A percentile compares a stretch with the other conserved stretches of the same genome.
These are phyloP conservation scores for Yamadazyma dushanensis DNA, from an alignment of 1,139 yeast genomes.

Conservation along the genomic window DNA sequence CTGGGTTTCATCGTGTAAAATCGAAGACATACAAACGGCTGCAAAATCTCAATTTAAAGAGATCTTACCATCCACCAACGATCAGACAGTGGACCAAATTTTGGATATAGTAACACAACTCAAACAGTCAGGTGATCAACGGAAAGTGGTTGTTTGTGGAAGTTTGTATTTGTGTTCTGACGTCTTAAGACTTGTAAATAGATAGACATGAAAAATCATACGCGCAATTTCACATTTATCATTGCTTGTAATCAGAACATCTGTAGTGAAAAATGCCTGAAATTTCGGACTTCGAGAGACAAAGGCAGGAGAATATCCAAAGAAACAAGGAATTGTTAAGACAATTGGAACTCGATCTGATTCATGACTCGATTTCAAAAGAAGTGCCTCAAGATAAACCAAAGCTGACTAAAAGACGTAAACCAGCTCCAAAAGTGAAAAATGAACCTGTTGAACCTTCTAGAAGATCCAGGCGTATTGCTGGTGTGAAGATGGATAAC, in stretches of 20 bases:
- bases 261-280: slow-evolving; percentile 20
- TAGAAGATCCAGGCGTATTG: slow-evolving; percentile 64
- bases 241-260: background rate
- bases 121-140: slow-evolving; percentile 21
- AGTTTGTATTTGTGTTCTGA: slow-evolving; percentile 78
- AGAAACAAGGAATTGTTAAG: slow-evolving; percentile 42
- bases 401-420: slow-evolving; percentile 21
- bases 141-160: slow-evolving; percentile 68
- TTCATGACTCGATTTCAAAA: slow-evolving; percentile 29
- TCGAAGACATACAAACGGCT: slow-evolving; percentile 33
- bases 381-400: slow-evolving; percentile 23
- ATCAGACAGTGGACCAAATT: slow-evolving; percentile 15
- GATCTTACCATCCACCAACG: slow-evolving; percentile 16
- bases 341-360: slow-evolving; percentile 37
- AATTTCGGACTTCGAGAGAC: slow-evolving; percentile 66
- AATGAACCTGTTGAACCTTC: slow-evolving; percentile 44
- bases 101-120: slow-evolving; percentile 19
- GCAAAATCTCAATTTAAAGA: slow-evolving; percentile 31
- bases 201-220: background rate
- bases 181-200: slow-evolving; percentile 40
- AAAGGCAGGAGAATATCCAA: slow-evolving; percentile 56
- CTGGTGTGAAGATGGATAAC: slow-evolving; percentile 54
- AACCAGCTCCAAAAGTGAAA: slow-evolving; percentile 23
- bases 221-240: slow-evolving; percentile 2
- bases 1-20: slow-evolving; percentile 65